Conservation (phyloP, 495 filamentous ascomycete species). For the Neurospora tetrasperma region DNA sequence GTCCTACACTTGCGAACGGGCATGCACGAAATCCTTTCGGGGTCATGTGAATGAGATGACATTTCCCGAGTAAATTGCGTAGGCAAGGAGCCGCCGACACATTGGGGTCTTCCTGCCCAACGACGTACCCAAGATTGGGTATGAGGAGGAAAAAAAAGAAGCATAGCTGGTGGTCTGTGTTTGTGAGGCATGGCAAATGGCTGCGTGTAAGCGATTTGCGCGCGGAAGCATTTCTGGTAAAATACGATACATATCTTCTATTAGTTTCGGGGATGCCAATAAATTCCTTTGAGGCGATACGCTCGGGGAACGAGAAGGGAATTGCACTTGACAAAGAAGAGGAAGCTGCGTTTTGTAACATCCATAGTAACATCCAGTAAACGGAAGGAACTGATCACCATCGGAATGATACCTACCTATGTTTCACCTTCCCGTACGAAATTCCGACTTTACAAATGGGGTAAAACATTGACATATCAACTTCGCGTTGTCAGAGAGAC, state of each 20-base stretch:
- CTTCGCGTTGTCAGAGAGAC: neutral
- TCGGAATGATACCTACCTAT: neutral
- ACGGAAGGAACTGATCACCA: neutral
- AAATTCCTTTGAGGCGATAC: neutral
- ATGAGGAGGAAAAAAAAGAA: too few relatives aligned
- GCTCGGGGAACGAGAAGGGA: neutral
- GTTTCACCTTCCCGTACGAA: neutral
- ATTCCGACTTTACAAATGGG: neutral
- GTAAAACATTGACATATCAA: neutral
- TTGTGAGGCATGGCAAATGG: too few relatives aligned
- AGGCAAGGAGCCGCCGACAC: too few relatives aligned
- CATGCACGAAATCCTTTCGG: neutral
- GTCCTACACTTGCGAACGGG: neutral
- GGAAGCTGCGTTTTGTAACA: neutral
- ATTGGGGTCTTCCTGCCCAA: too few relatives aligned
- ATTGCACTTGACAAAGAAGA: neutral
- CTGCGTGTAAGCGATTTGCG: too few relatives aligned
- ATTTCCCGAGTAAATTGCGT: neutral
- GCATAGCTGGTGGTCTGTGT: too few relatives aligned
- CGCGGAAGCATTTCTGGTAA: too few relatives aligned
- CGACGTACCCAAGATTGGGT: too few relatives aligned
- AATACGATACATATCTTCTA: too few relatives aligned
- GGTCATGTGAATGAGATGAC: neutral
- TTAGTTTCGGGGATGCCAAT: too few relatives aligned
- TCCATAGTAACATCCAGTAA: neutral